Base-by-base conservation (phyloP, 2,329 filamentous ascomycete species). In the Bisporella sp. region DNA sequence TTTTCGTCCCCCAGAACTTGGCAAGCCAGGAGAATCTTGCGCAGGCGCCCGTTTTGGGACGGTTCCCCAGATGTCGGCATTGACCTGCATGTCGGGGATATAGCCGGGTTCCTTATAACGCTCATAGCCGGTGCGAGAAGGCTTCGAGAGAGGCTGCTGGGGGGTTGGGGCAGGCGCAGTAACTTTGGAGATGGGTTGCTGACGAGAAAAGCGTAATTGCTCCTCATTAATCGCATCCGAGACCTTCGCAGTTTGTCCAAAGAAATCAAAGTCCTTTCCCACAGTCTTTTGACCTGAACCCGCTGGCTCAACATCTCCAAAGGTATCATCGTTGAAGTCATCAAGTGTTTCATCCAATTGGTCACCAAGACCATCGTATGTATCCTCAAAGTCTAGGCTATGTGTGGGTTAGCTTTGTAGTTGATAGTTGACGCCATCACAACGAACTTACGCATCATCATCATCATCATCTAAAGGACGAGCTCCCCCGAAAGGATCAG, bases 201-300 rank as follows among this genome's bases (percentile, higher is more conserved):
- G 84, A 48, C 90, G 84, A 60, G 80, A 81, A 69, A 85, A 96
- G 51, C 90, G 84, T 62, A 90, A 75, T 65, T 96, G 88, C 71
- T 97, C 93, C 69, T 97, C 90, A 57, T 89, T 87, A 60, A 99
- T 87, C 35, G 86, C 90, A 70, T 84, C 79, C 21, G 90, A 78
- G 40, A 96, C 87, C 69, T 91, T 83, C 51, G 91, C 91, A 5
- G 93, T 99, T 64, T 88, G 84, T 40, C 91, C 91, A 58, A 95
- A 95, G 71, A 97, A 99, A 68, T 99, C 93, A 63, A 97, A 97
- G 69, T 99, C 92, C 67, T 88, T 95, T 64, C 91, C 91, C 52
- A 93, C 81, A 8, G 74, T 62, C 59, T 76, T 68, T 61, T 71
- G 69, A 37, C 67, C 58, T 13, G 67, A 64, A 50, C 66, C 65